These are phyloP conservation scores for Trametes hirsuta DNA, from an alignment of 1,284 basidiomycete species.

Conservation along the genomic window DNA sequence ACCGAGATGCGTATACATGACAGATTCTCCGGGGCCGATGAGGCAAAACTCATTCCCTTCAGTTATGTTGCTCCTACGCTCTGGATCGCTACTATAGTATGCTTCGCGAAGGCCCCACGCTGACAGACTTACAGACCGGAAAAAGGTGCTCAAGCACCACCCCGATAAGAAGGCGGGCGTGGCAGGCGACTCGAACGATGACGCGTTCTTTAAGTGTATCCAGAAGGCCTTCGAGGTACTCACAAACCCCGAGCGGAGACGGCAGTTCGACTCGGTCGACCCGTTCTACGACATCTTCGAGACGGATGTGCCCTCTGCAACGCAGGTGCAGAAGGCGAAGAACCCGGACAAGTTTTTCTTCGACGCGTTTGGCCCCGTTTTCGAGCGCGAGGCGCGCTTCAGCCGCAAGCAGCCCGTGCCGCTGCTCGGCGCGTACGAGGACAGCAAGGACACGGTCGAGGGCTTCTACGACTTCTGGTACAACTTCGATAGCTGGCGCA, in stretches of 20 bases:
- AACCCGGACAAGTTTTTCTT: slow-evolving; percentile 68
- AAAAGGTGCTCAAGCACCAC: slow-evolving; percentile 99
- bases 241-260: slow-evolving; percentile 83
- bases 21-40: too few species aligned
- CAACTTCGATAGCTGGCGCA: slow-evolving; percentile 99
- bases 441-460: slow-evolving; percentile 85
- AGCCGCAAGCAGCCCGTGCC: slow-evolving; percentile 90
- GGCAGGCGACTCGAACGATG: slow-evolving; percentile 84
- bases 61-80: neutral
- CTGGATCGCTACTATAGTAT: neutral
- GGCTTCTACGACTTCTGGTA: slow-evolving; percentile 99
- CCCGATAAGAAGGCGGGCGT: slow-evolving; percentile 95
- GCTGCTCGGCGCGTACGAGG: slow-evolving; percentile 72
- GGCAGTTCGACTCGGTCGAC: slow-evolving; percentile 98
- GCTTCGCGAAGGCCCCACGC: neutral
- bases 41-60: too few species aligned
- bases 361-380: slow-evolving; percentile 73
- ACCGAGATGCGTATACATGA: neutral
- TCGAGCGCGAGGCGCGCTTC: slow-evolving; percentile 92
- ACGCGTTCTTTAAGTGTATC: slow-evolving; percentile 99
- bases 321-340: slow-evolving; percentile 61
- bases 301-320: slow-evolving; percentile 74
- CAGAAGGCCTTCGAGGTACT: slow-evolving; percentile 96
- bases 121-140: slow-evolving; percentile 70
- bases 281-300: slow-evolving; percentile 75